These are phyloP conservation scores for Carex pumila DNA, from an alignment of 176 grass and related monocot genomes.

Conservation along the genomic window DNA sequence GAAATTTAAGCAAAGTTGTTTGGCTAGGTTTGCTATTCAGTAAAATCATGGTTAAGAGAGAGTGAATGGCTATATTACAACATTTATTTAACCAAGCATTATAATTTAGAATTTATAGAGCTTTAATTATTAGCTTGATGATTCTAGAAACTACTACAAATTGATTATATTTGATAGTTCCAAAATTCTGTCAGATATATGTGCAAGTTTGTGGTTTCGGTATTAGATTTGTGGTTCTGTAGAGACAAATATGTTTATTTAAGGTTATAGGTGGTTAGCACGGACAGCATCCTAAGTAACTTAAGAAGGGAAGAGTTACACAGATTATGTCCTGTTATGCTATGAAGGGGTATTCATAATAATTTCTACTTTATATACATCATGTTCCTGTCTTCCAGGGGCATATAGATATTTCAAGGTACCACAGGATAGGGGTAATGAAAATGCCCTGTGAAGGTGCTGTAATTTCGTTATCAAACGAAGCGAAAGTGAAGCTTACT, in stretches of 20 bases:
- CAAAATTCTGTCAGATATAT: background rate
- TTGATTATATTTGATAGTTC: background rate
- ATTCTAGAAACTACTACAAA: background rate
- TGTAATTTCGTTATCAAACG: constrained; percentile 4
- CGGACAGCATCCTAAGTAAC: background rate
- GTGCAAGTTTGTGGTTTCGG: background rate
- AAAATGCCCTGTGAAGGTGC: background rate
- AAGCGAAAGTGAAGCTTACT: constrained; percentile 57
- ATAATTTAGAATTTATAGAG: background rate
- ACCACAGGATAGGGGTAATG: background rate
- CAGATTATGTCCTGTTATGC: background rate
- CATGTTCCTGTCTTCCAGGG: background rate
- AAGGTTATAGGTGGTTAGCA: background rate
- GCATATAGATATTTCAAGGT: background rate
- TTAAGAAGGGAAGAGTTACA: background rate
- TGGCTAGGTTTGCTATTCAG: background rate
- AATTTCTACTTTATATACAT: background rate
- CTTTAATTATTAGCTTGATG: background rate
- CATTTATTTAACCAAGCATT: background rate
- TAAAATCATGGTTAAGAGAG: background rate
- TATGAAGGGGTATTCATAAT: background rate
- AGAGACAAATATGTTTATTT: background rate
- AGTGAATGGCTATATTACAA: background rate
- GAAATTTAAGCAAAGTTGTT: background rate
- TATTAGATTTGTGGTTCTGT: background rate